Evolutionary conservation across 2,329 filamentous ascomycete species (phyloP), one percentile per base, ranked within the genome.

Genomic region (Cryphonectria nitschkei): DNA sequence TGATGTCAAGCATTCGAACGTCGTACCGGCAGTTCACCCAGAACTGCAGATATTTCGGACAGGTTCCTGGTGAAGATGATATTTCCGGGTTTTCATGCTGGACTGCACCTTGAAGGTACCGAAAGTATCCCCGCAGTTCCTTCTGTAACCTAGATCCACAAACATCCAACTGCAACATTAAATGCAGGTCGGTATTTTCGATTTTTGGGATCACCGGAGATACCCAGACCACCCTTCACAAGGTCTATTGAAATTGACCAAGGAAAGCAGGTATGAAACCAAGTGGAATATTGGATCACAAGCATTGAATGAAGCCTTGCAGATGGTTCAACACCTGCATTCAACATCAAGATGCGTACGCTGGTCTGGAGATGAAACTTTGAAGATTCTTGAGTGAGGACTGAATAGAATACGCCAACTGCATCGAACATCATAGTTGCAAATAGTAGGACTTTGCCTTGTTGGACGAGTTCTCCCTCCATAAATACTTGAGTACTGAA

Each of bases 1-100:
- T 61, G 58, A 60, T 60, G 56, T 60, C 56, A 60, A 60, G 56
- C 29, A 60, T 60, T 34, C 2, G 2, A 32, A 61, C 58, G 58
- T 39, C 32, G 58, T 61, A 61, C 32, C 58, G 58, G 58, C 58
- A 61, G 58, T 61, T 39, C 58, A 13, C 32, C 22, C 58, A 37
- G 26, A 19, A 22, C 32, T 6, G 13, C n/a, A 22, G 22, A 22
- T 50, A 22, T 2, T 39, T 8, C 58, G 58, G 58, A 22, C 32
- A n/a, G 26, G 39, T n/a, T n/a, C 58, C 22, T 61, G 34, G 9
- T 19, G 19, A 39, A 26, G 32, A 32, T 32, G 54, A 32, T 8
- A 32, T 29, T 56, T 14, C 26, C 52, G 54, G 26, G 6, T 6
- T 26, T 56, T 32, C 13, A 56, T 29, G 37, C 11, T 37, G 29